Evolutionary conservation across 2,329 filamentous ascomycete genomes (phyloP).

Genomic region (Pyrenophora tritici-repentis): DNA sequence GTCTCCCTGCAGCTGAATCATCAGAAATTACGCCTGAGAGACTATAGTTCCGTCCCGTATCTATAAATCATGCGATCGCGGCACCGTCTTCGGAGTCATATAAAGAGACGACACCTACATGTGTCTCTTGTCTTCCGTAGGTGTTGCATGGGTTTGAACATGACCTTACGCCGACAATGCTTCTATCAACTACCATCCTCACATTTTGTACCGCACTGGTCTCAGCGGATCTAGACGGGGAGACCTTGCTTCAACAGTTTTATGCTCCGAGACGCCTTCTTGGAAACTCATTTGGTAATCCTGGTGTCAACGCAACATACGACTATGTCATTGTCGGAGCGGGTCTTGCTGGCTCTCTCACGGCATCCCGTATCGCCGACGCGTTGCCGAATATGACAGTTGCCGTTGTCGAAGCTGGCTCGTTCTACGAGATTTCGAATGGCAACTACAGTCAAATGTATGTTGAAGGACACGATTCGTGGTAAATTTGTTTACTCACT

Average conservation of each 20-base stretch:
- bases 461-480: not conserved
- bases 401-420: slow-evolving; percentile 34
- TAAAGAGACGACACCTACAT: not conserved
- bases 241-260: slow-evolving; percentile 11
- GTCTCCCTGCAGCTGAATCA: not conserved
- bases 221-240: slow-evolving; percentile 4
- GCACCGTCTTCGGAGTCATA: not conserved
- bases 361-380: slow-evolving; percentile 27
- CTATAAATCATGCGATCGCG: not conserved
- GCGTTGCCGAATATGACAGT: slow-evolving; percentile 14
- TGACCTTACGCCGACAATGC: not conserved
- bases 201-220: not conserved
- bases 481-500: not conserved
- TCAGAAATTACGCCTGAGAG: not conserved
- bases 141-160: not conserved
- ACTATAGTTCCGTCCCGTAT: not conserved
- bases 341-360: slow-evolving; percentile 27
- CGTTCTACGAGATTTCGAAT: slow-evolving; percentile 33
- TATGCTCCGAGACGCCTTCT: slow-evolving; percentile 12
- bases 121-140: not conserved
- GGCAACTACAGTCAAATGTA: slow-evolving; percentile 28
- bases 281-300: slow-evolving; percentile 24
- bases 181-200: not conserved
- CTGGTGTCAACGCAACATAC: slow-evolving; percentile 26
- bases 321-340: slow-evolving; percentile 36